A percentile compares a stretch with the other conserved stretches of the same genome.
Evolutionary conservation across 1,139 yeast species (phyloP).

Genomic region (Waltiozyma sp.): DNA sequence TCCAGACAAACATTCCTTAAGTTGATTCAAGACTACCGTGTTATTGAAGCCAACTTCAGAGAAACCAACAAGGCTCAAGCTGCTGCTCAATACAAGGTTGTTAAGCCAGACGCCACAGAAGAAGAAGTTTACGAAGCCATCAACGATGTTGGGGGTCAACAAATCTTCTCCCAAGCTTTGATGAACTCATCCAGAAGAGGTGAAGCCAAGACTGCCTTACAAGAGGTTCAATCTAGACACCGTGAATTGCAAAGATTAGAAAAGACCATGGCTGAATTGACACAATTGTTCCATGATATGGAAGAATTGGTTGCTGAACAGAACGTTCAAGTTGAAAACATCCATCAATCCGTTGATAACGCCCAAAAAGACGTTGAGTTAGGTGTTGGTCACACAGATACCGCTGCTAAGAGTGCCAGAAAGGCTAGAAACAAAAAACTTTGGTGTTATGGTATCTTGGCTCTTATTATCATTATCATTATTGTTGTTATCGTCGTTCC

Average conservation of each 20-base stretch:
- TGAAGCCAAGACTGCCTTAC: slow-evolving; percentile 89
- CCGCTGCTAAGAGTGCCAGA: slow-evolving; percentile 82
- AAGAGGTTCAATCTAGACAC: slow-evolving; percentile 95
- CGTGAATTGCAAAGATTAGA: slow-evolving; percentile 91
- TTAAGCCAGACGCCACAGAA: slow-evolving; percentile 86
- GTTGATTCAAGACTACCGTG: slow-evolving; percentile 77
- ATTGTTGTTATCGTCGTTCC: slow-evolving; percentile 39
- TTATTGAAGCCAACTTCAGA: slow-evolving; percentile 77
- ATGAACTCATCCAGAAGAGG: slow-evolving; percentile 91
- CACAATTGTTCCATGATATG: slow-evolving; percentile 92
- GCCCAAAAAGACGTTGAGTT: slow-evolving; percentile 90
- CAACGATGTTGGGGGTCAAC: slow-evolving; percentile 77
- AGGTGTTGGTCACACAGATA: slow-evolving; percentile 89
- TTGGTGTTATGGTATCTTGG: slow-evolving; percentile 62
- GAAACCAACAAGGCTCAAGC: slow-evolving; percentile 82
- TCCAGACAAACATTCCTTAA: slow-evolving; percentile 78
- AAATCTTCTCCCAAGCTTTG: slow-evolving; percentile 88
- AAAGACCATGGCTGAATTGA: slow-evolving; percentile 90
- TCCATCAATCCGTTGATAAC: slow-evolving; percentile 67
- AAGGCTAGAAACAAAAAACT: slow-evolving; percentile 87
- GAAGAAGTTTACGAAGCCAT: slow-evolving; percentile 76
- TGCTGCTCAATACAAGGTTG: slow-evolving; percentile 84
- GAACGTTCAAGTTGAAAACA: slow-evolving; percentile 76
- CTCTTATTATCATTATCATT: slow-evolving; percentile 56
- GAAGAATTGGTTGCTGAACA: slow-evolving; percentile 94